These are phyloP conservation scores for Epithele typhae DNA, from an alignment of 768 basidiomycete species.

Conservation along the genomic window DNA sequence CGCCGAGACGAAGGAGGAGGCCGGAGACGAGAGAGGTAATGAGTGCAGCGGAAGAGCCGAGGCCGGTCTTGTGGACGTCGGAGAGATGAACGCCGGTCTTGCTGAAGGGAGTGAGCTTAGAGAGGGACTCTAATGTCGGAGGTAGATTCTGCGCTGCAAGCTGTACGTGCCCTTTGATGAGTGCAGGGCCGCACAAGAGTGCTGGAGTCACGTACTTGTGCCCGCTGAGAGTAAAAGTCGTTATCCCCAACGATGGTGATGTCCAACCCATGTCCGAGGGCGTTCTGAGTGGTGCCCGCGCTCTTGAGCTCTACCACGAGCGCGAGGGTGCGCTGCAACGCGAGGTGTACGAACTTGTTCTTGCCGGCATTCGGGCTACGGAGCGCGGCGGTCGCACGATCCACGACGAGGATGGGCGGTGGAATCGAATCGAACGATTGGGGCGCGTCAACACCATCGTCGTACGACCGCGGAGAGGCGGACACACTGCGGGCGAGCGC, in stretches of 20 bases:
- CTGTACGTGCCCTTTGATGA: constrained; percentile 32
- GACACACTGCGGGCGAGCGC: background rate
- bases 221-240: constrained; percentile 95
- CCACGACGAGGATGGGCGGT: too few species aligned
- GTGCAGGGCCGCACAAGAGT: too few species aligned
- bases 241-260: constrained; percentile 90
- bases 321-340: constrained; percentile 73
- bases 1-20: constrained; percentile 70
- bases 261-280: constrained; percentile 55
- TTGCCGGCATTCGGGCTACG: constrained; percentile 33
- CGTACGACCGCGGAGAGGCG: background rate
- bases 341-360: constrained; percentile 93
- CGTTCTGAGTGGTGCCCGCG: constrained; percentile 33
- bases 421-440: constrained; percentile 9
- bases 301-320: constrained; percentile 60
- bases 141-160: constrained; percentile 60
- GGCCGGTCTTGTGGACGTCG: constrained; percentile 96
- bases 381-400: too few species aligned
- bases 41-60: constrained; percentile 94
- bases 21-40: constrained; percentile 92
- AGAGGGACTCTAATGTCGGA: constrained; percentile 57
- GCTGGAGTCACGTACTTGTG: constrained; percentile 50
- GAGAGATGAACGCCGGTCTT: constrained; percentile 62
- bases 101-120: constrained; percentile 71
- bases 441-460: constrained; percentile 1